phyloP scores from a whole-genome alignment of 371 early-diverging fungal genomes.

The Apophysomyces trapeziformis region DNA sequence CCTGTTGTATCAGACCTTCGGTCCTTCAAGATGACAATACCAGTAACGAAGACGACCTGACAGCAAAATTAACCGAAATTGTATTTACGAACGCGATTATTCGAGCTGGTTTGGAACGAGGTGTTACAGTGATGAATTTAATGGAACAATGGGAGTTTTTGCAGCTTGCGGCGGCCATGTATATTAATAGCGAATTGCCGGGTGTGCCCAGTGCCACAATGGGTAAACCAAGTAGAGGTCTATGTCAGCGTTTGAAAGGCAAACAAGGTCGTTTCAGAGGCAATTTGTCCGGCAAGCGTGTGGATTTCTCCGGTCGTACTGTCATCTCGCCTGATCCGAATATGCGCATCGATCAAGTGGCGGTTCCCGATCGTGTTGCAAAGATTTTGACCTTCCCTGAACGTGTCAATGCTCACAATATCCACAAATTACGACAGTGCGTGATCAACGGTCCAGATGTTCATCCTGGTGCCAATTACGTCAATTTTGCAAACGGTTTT shows the following conservation, averaged over 20 bases:
- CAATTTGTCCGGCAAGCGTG: conserved; percentile 99
- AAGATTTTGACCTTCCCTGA: conserved; percentile 98
- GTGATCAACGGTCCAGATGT: conserved; percentile 91
- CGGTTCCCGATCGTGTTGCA: conserved; percentile 97
- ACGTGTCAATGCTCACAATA: conserved; percentile 90
- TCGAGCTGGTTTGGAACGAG: conserved; percentile 82
- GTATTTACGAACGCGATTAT: conserved; percentile 93
- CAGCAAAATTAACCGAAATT: conserved; percentile 98
- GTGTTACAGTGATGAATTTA: conserved; percentile 73
- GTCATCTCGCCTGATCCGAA: conserved; percentile 99
- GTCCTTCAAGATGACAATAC: conserved; percentile 92
- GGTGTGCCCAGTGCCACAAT: conserved; percentile 67
- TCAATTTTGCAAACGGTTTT: conserved; percentile 58
- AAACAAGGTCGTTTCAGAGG: conserved; percentile 99
- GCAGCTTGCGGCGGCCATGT: conserved; percentile 95
- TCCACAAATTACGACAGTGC: conserved; percentile 76
- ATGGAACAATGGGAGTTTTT: conserved; percentile 99
- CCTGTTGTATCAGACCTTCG: conserved; percentile 97
- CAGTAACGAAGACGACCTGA: conserved; percentile 99
- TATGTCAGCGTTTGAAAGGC: conserved; percentile 99
- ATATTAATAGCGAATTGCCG: conserved; percentile 97
- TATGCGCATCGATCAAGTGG: conserved; percentile 98
- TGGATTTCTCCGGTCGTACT: conserved; percentile 99
- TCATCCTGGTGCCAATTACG: conserved; percentile 98
- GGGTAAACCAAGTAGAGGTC: conserved; percentile 86